A percentile compares a stretch with the other conserved stretches of the same genome.
Evolutionary conservation across 2,329 filamentous ascomycete genomes (phyloP).

Genomic region (Huntiella bhutanensis): DNA sequence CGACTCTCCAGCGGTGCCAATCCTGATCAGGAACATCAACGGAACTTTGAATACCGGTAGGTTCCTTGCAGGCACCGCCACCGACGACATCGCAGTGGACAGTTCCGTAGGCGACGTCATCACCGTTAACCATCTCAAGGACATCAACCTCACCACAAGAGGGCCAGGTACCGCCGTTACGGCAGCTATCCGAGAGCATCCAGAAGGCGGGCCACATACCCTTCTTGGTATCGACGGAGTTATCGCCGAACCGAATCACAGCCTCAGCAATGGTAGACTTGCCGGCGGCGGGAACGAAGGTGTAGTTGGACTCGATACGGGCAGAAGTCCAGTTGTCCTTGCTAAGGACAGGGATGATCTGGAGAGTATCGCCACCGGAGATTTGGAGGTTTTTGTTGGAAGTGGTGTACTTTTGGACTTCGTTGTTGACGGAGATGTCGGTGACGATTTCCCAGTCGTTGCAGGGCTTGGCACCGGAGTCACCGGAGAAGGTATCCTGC

Average conservation of each 20-base stretch:
- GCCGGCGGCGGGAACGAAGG: constrained; percentile 27
- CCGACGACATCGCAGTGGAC: constrained; percentile 29
- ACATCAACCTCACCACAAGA: constrained; percentile 37
- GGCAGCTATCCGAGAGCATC: constrained; percentile 32
- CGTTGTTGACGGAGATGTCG: constrained; percentile 30
- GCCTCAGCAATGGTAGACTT: constrained; percentile 28
- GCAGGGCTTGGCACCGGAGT: constrained; percentile 19
- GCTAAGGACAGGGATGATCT: constrained; percentile 29
- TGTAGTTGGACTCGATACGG: constrained; percentile 30
- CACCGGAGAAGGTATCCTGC: constrained; percentile 26
- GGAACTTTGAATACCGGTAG: constrained; percentile 22
- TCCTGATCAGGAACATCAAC: constrained; percentile 21
- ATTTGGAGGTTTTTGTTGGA: constrained; percentile 29
- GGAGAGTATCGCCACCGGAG: constrained; percentile 29
- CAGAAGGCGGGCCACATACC: constrained; percentile 42
- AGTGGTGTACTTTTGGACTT: constrained; percentile 30
- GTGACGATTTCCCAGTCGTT: constrained; percentile 24
- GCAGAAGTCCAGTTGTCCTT: constrained; percentile 31
- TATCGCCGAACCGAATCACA: constrained; percentile 27
- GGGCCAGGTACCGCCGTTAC: constrained; percentile 31
- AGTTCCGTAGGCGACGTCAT: constrained; percentile 27
- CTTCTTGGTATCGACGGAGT: constrained; percentile 24
- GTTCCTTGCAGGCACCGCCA: constrained; percentile 34
- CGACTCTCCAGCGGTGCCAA: constrained; percentile 32
- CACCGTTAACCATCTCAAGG: constrained; percentile 35